phyloP scores from a whole-genome alignment of 495 filamentous ascomycete genomes.

The Parachaetomium inaequale region DNA sequence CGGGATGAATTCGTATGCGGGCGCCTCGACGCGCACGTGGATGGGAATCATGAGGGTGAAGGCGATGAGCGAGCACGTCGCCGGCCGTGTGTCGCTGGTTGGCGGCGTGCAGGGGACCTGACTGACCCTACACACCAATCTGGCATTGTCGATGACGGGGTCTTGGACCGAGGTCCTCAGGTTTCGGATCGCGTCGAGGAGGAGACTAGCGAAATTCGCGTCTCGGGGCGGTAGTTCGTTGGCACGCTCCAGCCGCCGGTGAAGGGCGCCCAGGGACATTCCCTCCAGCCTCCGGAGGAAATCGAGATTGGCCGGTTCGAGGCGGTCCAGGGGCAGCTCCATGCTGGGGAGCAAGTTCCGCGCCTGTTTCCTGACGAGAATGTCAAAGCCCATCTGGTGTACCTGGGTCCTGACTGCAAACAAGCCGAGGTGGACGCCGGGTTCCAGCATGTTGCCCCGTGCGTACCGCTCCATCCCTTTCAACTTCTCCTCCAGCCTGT shows the following conservation, averaged over 20 bases:
- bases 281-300: slow-evolving; percentile 57
- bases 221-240: slow-evolving; percentile 26
- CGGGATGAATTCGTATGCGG: slow-evolving; percentile 43
- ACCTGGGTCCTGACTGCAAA: slow-evolving; percentile 70
- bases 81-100: slow-evolving; percentile 20
- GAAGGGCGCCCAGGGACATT: slow-evolving; percentile 50
- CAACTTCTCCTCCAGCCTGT: slow-evolving; percentile 53
- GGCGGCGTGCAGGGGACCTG: slow-evolving; percentile 40
- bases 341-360: slow-evolving; percentile 66
- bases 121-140: slow-evolving; percentile 36
- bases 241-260: slow-evolving; percentile 45
- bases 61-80: slow-evolving; percentile 40
- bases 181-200: slow-evolving; percentile 37
- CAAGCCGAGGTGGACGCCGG: slow-evolving; percentile 71
- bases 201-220: slow-evolving; percentile 32
- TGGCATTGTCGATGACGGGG: slow-evolving; percentile 43
- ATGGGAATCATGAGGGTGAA: slow-evolving; percentile 47
- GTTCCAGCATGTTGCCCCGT: slow-evolving; percentile 48
- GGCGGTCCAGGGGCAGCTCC: slow-evolving; percentile 52
- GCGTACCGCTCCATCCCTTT: slow-evolving; percentile 60
- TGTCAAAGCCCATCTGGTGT: slow-evolving; percentile 63
- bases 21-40: slow-evolving; percentile 32
- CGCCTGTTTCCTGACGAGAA: slow-evolving; percentile 63
- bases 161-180: slow-evolving; percentile 41
- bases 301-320: slow-evolving; percentile 57